Base-by-base conservation (phyloP, 768 basidiomycete genomes). In the Mycena kentingensis region DNA sequence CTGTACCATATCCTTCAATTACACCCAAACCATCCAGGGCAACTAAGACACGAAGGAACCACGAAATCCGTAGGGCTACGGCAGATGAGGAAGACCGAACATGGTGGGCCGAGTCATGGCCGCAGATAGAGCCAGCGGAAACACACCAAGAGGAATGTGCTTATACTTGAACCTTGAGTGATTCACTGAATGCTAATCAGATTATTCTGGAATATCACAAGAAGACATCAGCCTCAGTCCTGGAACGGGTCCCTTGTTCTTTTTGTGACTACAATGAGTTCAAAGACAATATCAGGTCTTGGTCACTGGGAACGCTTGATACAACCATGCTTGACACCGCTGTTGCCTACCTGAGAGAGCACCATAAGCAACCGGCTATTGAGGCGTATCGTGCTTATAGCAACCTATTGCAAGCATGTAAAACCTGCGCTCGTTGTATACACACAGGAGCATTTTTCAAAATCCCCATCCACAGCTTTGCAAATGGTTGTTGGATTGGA, bases 401-500 rank as follows among this genome's bases (percentile, higher is more conserved):
- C 7, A 22, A 21, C n/a, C 11, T 10, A 5, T 54, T 28, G 15
- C 19, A 50, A 2, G n/a, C 29, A 2, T 54, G 53, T 26, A 12
- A 32, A 7, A 21, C 27, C 12, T 54, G 53, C 38, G 12, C 19
- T n/a, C 6, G 26, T 11, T 35, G 39, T 24, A 37, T 54, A 21
- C 28, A 11, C 10, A 16, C 18, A 7, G 13, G 25, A 8, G 21
- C 27, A 27, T 59, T 59, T 19, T 2, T 26, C 10, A 16, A n/a
- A 4, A 27, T 51, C 6, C 57, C 57, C 12, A 16, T 48, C 12
- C n/a, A 28, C 25, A 51, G 56, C 25, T 59, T 31, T 28, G 59
- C 57, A 2, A 59, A 60, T 36, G 57, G 52, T 10, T 55, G 49
- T 25, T 60, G 59, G 59, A 42, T 59, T 21, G 59, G 59, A 2